Evolutionary conservation across 2,329 filamentous ascomycete species (phyloP).

Genomic region (Aspergillus piperis): DNA sequence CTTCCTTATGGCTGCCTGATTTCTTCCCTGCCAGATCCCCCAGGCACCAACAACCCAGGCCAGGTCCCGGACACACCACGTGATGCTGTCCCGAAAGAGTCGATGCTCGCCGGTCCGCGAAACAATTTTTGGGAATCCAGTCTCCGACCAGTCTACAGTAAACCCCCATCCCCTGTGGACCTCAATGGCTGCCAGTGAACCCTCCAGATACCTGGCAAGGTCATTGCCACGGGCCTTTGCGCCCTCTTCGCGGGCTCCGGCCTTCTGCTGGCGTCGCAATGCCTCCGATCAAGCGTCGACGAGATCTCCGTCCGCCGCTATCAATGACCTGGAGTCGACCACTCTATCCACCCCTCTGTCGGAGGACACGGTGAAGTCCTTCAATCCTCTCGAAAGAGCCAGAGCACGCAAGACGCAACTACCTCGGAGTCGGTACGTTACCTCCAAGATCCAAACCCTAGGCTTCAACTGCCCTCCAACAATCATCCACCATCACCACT

Average conservation of each 20-base stretch:
- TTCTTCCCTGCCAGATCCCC: neutral
- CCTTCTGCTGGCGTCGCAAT: constrained; percentile 46
- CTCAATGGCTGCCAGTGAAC: constrained; percentile 44
- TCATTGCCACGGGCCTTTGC: constrained; percentile 38
- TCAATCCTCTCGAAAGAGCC: constrained; percentile 53
- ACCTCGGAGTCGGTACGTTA: constrained; percentile 56
- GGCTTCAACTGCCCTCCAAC: constrained; percentile 5
- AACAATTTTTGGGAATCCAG: constrained; percentile 36
- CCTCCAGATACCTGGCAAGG: constrained; percentile 42
- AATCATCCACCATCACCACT: constrained; percentile 1
- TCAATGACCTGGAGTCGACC: constrained; percentile 50
- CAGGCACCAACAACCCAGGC: constrained; percentile 6
- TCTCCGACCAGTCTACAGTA: constrained; percentile 22
- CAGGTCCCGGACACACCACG: constrained; percentile 10
- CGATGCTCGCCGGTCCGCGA: constrained; percentile 20
- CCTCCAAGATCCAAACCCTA: neutral
- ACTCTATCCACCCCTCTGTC: constrained; percentile 46
- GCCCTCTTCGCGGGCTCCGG: constrained; percentile 34
- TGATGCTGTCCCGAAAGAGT: constrained; percentile 21
- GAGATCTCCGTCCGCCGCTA: constrained; percentile 32
- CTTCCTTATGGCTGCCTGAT: constrained; percentile 13
- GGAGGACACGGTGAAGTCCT: constrained; percentile 48
- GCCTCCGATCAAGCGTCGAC: constrained; percentile 46
- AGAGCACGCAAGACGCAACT: constrained; percentile 46
- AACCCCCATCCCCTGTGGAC: constrained; percentile 19